phyloP scores from a whole-genome alignment of 768 basidiomycete genomes.

The Lactarius akahatsu region DNA sequence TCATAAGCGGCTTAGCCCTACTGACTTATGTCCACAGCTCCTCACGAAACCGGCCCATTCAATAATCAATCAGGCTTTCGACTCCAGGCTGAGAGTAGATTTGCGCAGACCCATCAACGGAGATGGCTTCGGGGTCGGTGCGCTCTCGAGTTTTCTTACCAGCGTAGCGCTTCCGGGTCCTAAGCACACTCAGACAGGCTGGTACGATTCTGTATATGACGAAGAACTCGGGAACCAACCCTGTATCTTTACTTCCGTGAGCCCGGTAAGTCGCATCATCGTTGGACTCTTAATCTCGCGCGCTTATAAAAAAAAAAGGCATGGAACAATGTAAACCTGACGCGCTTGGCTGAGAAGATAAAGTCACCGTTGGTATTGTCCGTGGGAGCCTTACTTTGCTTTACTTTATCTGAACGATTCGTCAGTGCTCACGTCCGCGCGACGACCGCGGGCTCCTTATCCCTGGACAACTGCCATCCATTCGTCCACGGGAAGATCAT shows the following conservation, averaged over 20 bases:
- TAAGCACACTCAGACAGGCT: constrained; percentile 50
- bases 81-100: constrained; percentile 85
- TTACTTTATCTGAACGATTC: constrained; percentile 10
- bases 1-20: background rate
- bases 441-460: constrained; percentile 89
- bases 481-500: constrained; percentile 91
- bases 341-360: constrained; percentile 95
- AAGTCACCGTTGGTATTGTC: constrained; percentile 94
- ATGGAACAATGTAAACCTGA: constrained; percentile 95
- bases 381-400: constrained; percentile 33
- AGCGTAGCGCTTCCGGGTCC: background rate
- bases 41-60: constrained; percentile 92
- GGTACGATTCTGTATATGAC: constrained; percentile 89
- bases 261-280: constrained; percentile 64
- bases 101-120: constrained; percentile 85
- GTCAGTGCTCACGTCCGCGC: constrained; percentile 86
- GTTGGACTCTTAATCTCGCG: background rate
- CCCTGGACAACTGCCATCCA: constrained; percentile 92
- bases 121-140: constrained; percentile 95
- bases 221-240: constrained; percentile 84
- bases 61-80: constrained; percentile 97
- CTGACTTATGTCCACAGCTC: constrained; percentile 47
- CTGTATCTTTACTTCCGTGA: constrained; percentile 94
- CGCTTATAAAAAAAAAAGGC: constrained; percentile 51
- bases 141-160: constrained; percentile 31